Conservation (phyloP, 495 filamentous ascomycete genomes). For the Penicillium argentinense region DNA sequence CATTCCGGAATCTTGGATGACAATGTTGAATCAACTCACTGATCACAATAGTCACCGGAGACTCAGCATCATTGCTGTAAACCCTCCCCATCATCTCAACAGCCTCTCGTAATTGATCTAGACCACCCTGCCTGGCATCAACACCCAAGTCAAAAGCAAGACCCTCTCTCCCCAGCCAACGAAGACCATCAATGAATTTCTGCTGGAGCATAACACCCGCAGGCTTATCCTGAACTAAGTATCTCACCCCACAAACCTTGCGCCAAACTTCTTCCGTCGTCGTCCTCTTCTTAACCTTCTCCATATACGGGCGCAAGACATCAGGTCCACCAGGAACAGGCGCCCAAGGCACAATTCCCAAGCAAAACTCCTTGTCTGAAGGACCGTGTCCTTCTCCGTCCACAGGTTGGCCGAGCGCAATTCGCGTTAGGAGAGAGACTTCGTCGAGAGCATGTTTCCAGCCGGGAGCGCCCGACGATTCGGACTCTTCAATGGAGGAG, state of each 20-base stretch:
- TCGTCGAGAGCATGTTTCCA: slow-evolving; percentile 68
- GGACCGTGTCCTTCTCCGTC: slow-evolving; percentile 58
- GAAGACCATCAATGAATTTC: slow-evolving; percentile 67
- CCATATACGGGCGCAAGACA: slow-evolving; percentile 50
- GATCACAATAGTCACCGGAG: slow-evolving; percentile 59
- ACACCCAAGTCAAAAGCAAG: slow-evolving; percentile 80
- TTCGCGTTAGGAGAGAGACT: slow-evolving; percentile 62
- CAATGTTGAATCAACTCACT: slow-evolving; percentile 46
- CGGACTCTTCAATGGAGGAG: slow-evolving; percentile 47
- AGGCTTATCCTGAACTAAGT: slow-evolving; percentile 75
- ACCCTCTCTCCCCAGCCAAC: slow-evolving; percentile 60
- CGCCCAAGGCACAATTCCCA: slow-evolving; percentile 79
- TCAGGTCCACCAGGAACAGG: slow-evolving; percentile 62
- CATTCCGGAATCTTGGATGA: neutral
- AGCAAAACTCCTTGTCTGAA: slow-evolving; percentile 52
- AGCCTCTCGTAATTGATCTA: slow-evolving; percentile 69
- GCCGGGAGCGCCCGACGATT: slow-evolving; percentile 32
- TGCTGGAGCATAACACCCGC: slow-evolving; percentile 58
- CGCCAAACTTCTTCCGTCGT: slow-evolving; percentile 36
- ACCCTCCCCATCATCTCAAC: slow-evolving; percentile 69
- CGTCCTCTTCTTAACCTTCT: slow-evolving; percentile 35
- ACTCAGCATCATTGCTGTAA: slow-evolving; percentile 55
- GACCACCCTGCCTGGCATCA: slow-evolving; percentile 66
- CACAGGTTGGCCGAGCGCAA: slow-evolving; percentile 57
- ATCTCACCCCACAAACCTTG: slow-evolving; percentile 72